Evolutionary conservation across 78 protist genomes (phyloP), one percentile per base, ranked within the genome.

Genomic region (Dictyostelium purpureum): DNA sequence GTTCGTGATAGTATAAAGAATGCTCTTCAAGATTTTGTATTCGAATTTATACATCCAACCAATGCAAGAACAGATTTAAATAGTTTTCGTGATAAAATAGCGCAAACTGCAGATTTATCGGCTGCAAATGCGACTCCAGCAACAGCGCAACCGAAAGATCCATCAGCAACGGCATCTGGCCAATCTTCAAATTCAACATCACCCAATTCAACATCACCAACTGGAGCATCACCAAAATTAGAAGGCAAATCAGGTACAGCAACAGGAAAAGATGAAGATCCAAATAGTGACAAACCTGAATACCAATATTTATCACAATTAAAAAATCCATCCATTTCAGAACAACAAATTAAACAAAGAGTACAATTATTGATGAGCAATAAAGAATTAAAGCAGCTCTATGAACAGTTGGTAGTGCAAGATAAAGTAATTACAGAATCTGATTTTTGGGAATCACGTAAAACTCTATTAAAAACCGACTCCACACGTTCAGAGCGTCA

Each of bases 381-480:
- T 47, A 26, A 31, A 31, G 92, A 85, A 16, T 47, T 85, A 18
- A 85, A 65, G 33, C 59, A 73, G 11, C 76, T 85, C 9, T 85
- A 71, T 59, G 92, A 85, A 28, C 49, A 47, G 6, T 42, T 85
- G 82, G 92, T 85, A 0, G 79, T 71, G 43, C 45, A 31, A 18
- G 82, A 67, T 11, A 63, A 33, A 24, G 71, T 73, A 6, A 85
- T 85, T 6, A 38, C 75, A 14, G 92, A 85, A 33, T n/a, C 69
- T 47, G 92, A 85, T 57, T 85, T 85, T 59, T 85, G 92, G 92
- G 92, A 85, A 56, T 73, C 92, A n/a, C 31, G 92, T 38, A 70
- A 73, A 59, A 11, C 51, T 9, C 24, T 85, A 74, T n/a, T 85
- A 18, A 73, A 73, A 12, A 73, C 38, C 51, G 92, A 85, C 35